phyloP scores from a whole-genome alignment of 208 protist genomes.

The Trypanosoma rangeli region DNA sequence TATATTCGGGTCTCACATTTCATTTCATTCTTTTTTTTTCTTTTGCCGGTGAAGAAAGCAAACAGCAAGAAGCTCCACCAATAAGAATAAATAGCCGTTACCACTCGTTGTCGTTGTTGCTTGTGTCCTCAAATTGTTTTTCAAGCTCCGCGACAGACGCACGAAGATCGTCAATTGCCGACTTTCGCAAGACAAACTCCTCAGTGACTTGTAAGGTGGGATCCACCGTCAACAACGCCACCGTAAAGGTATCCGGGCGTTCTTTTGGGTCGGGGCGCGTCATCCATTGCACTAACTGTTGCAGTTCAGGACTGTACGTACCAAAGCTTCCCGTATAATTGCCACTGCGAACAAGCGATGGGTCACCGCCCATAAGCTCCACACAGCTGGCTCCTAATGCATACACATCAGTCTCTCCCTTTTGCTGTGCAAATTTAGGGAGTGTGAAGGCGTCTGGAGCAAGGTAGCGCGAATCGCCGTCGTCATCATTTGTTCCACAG shows the following conservation, averaged over 20 bases:
- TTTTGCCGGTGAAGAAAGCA: no score
- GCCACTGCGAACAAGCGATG: conserved; percentile 34
- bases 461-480: conserved; percentile 85
- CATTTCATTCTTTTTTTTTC: no score
- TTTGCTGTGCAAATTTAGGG: conserved; percentile 23
- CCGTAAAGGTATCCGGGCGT: conserved; percentile 45
- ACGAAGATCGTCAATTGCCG: conserved; percentile 5
- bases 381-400: conserved; percentile 85
- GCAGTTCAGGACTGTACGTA: conserved; percentile 36
- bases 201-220: conserved; percentile 5
- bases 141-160: conserved; percentile 11
- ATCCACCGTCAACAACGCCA: conserved; percentile 33
- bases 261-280: conserved; percentile 28
- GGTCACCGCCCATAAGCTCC: conserved; percentile 58
- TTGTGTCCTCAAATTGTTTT: not conserved
- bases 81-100: not conserved
- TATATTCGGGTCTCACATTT: no score
- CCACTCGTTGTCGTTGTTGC: not conserved
- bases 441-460: conserved; percentile 56
- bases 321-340: conserved; percentile 18
- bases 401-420: conserved; percentile 81
- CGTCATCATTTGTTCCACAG: conserved; percentile 74
- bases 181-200: conserved; percentile 6
- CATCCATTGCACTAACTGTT: conserved; percentile 42
- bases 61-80: no score